phyloP scores from a whole-genome alignment of 2,329 filamentous ascomycete species.

The Verticillium longisporum region DNA sequence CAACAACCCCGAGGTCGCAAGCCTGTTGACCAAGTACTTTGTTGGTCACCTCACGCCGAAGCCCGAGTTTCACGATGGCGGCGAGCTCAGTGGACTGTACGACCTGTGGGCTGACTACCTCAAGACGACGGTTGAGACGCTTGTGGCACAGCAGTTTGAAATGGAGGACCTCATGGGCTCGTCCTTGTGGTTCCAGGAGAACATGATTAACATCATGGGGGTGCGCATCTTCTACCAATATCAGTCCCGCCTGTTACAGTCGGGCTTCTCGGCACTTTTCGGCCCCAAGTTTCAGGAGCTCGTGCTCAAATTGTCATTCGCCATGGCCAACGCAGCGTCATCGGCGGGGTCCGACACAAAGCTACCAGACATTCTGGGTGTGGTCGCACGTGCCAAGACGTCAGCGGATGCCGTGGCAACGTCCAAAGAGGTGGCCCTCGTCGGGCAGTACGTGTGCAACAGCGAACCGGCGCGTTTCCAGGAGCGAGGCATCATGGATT shows the following conservation, averaged over 20 bases:
- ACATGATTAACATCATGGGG: slow-evolving; percentile 40
- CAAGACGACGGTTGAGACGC: slow-evolving; percentile 39
- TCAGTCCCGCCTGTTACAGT: slow-evolving; percentile 42
- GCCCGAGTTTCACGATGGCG: slow-evolving; percentile 35
- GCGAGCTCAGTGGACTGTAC: slow-evolving; percentile 37
- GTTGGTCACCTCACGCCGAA: slow-evolving; percentile 44
- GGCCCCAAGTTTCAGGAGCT: slow-evolving; percentile 45
- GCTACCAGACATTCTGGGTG: slow-evolving; percentile 37
- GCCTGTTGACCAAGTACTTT: slow-evolving; percentile 47
- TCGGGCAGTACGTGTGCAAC: slow-evolving; percentile 42
- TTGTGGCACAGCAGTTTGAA: slow-evolving; percentile 46
- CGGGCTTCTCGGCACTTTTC: slow-evolving; percentile 42
- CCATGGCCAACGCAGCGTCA: slow-evolving; percentile 32
- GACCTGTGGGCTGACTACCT: slow-evolving; percentile 45
- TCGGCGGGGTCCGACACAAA: slow-evolving; percentile 19
- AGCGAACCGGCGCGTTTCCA: slow-evolving; percentile 39
- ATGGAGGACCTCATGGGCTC: slow-evolving; percentile 43
- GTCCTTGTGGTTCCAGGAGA: slow-evolving; percentile 38
- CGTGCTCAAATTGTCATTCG: slow-evolving; percentile 44
- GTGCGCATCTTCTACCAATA: slow-evolving; percentile 46
- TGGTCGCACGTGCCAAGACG: slow-evolving; percentile 33
- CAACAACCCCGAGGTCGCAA: slow-evolving; percentile 46
- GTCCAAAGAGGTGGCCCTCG: slow-evolving; percentile 39
- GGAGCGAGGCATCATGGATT: slow-evolving; percentile 43
- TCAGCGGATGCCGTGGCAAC: slow-evolving; percentile 36